Base-by-base conservation (phyloP, 202 grass and related monocot genomes). In the Dendrocalamus latiflorus region DNA sequence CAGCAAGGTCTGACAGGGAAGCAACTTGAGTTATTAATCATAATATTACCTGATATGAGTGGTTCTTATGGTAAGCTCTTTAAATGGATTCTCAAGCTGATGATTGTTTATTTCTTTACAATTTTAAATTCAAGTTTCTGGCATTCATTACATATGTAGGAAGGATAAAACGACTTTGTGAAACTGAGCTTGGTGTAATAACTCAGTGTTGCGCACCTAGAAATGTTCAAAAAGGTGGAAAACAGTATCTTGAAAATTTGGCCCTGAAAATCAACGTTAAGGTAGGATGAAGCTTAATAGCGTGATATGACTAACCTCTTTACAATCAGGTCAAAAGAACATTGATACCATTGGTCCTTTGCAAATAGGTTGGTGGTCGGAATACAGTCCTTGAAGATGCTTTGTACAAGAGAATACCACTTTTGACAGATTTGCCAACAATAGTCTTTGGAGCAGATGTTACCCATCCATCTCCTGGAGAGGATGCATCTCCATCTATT, bases 371-470 rank as follows among this genome's bases (percentile, higher is more conserved):
- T 39, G 91, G 91, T 10, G 91, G 91, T 33, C 64, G 86, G 12
- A 94, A 92, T 82, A 84, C 81, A 0, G 81, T 89, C 18, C 89
- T 24, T 16, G 12, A 92, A 62, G 85, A 90, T 90, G 89, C 87
- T n/a, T 28, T 92, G 34, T 17, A 66, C 43, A 28, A 37, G 21
- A 75, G 75, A 39, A 92, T 92, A 72, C 87, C 71, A 26, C 53
- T 83, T 76, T 12, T 94, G 13, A 92, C 85, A 26, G 89, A 92
- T 34, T n/a, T 21, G 10, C 92, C 87, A 14, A 92, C 81, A 5
- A 92, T 94, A 6, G 79, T 92, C 59, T 94, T 92, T 39, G 92
- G 92, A 48, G 87, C 90, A 51, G 87, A 94, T 90, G 90, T 94
- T 42, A 92, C 92, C 44, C 92, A 94, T 36, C 89, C 87, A 74